These are phyloP conservation scores for Aspergillus udagawae DNA, from an alignment of 2,329 filamentous ascomycete genomes.

Conservation along the genomic window DNA sequence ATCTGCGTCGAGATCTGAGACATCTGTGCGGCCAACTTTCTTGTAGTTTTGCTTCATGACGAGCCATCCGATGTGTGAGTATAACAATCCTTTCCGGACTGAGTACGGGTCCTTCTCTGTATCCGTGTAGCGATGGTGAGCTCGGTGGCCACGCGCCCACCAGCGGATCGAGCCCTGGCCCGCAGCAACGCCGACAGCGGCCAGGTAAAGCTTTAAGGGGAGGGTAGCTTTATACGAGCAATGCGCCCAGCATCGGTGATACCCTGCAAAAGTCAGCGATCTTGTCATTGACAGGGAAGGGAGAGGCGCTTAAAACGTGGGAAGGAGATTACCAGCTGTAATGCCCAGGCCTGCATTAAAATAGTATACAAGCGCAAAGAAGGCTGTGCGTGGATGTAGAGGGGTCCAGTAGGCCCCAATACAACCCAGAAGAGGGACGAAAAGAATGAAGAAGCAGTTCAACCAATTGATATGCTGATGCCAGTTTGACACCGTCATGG, in stretches of 20 bases:
- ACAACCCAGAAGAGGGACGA: constrained; percentile 67
- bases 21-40: constrained; percentile 76
- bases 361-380: constrained; percentile 71
- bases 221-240: constrained; percentile 70
- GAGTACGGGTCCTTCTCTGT: constrained; percentile 86
- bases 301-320: neutral
- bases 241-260: constrained; percentile 80
- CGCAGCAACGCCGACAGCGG: constrained; percentile 71
- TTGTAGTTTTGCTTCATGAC: constrained; percentile 83
- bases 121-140: constrained; percentile 84
- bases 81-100: constrained; percentile 75
- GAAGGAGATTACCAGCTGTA: constrained; percentile 57
- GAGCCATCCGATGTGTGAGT: constrained; percentile 83
- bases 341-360: constrained; percentile 74
- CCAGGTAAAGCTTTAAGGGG: constrained; percentile 72
- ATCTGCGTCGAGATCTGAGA: constrained; percentile 79
- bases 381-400: constrained; percentile 60
- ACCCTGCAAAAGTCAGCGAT: constrained; percentile 44
- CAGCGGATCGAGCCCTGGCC: constrained; percentile 78
- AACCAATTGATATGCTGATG: constrained; percentile 88
- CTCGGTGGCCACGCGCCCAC: constrained; percentile 79
- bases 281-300: neutral
- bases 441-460: constrained; percentile 72
- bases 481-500: constrained; percentile 75
- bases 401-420: constrained; percentile 72